These are phyloP conservation scores for Colletotrichum lentis DNA, from an alignment of 2,329 filamentous ascomycete species.

Conservation along the genomic window DNA sequence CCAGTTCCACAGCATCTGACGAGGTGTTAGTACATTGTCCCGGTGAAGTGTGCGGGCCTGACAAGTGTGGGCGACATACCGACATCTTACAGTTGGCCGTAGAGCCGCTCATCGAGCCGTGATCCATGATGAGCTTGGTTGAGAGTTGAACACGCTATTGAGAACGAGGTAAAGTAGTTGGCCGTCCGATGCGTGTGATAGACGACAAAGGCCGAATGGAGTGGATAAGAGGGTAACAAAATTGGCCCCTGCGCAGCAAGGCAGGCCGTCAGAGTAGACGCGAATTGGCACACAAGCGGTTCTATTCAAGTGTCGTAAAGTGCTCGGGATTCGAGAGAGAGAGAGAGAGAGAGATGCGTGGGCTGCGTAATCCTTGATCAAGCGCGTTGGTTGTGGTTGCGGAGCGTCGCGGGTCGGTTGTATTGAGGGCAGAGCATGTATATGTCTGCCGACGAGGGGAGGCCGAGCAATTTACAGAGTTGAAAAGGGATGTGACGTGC, in stretches of 20 bases:
- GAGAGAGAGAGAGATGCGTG: background rate
- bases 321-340: background rate
- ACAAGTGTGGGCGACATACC: slow-evolving; percentile 38
- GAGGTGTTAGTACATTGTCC: background rate
- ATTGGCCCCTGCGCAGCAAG: too few relatives aligned
- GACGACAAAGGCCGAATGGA: background rate
- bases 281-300: background rate
- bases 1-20: slow-evolving; percentile 59
- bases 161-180: background rate
- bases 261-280: background rate
- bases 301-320: background rate
- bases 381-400: background rate
- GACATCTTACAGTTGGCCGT: slow-evolving; percentile 46
- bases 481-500: background rate
- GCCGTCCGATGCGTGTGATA: background rate
- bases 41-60: background rate
- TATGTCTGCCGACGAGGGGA: background rate
- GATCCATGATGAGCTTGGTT: slow-evolving; percentile 40
- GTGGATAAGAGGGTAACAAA: background rate
- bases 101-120: slow-evolving; percentile 39
- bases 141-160: background rate
- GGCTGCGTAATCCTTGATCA: background rate
- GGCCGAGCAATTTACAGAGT: background rate
- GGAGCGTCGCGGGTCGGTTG: background rate
- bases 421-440: background rate